Evolutionary conservation across 2,329 filamentous ascomycete species (phyloP).

Genomic region (Mycosphaerella arachidis): DNA sequence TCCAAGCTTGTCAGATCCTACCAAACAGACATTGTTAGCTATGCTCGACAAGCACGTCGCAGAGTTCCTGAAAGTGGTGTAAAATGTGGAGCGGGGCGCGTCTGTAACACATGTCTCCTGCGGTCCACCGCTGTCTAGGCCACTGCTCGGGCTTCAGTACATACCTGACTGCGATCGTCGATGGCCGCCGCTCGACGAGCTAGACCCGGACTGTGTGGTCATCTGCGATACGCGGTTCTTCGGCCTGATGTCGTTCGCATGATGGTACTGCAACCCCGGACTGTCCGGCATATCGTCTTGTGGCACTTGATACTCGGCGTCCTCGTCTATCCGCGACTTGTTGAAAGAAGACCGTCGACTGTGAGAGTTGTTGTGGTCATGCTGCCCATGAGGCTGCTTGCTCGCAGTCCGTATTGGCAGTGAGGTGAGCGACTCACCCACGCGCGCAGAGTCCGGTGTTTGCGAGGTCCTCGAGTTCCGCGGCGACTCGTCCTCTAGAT

Average conservation of each 20-base stretch:
- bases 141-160: too few species aligned
- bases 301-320: slow-evolving; percentile 16
- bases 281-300: slow-evolving; percentile 31
- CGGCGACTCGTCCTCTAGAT: slow-evolving; percentile 16
- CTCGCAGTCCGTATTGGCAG: slow-evolving; percentile 15
- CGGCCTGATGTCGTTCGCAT: slow-evolving; percentile 36
- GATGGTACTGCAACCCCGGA: slow-evolving; percentile 49
- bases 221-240: slow-evolving; percentile 30
- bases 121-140: too few species aligned
- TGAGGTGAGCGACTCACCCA: slow-evolving; percentile 15
- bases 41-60: too few species aligned
- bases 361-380: slow-evolving; percentile 10
- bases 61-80: too few species aligned
- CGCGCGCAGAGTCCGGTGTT: slow-evolving; percentile 20
- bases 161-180: slow-evolving; percentile 25
- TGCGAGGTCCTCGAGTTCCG: slow-evolving; percentile 16
- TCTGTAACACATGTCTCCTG: too few species aligned
- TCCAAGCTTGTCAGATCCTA: slow-evolving; percentile 20
- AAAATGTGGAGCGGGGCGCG: too few species aligned
- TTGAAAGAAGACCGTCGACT: slow-evolving; percentile 20
- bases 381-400: slow-evolving; percentile 12
- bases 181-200: slow-evolving; percentile 22
- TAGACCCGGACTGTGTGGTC: slow-evolving; percentile 30
- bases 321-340: slow-evolving; percentile 26
- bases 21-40: too few species aligned